Base-by-base conservation (phyloP, 1,284 basidiomycete species). In the Lentinula novae-zelandiae region DNA sequence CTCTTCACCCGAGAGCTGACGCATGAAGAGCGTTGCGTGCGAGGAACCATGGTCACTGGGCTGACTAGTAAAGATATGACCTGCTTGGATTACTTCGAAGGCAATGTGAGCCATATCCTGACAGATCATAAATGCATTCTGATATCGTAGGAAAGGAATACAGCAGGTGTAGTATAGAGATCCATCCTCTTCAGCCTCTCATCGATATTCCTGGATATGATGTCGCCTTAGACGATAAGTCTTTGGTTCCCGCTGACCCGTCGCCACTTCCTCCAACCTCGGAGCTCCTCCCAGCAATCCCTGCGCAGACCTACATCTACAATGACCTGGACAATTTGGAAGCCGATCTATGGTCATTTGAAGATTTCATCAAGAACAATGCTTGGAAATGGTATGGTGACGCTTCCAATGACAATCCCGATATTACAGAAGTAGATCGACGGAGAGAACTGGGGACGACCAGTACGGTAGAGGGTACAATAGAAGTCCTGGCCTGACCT, bases 61-160 rank as follows among this genome's bases (percentile, higher is more conserved):
- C 75, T 94, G 52, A 83, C 80, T 0, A 68, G 73, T 8, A 52
- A 68, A 15, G 92, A 95, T 66, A 75, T 94, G 1, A 67, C 67
- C 2, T 73, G 81, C 3, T 73, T 92, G 3, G 92, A 95, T 71
- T 65, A 80, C 5, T 96, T 95, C 64, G 94, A 96, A 73, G 92
- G 90, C 15, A 70, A 82, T 58, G 93, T 93, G 68, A 71, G 88
- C 20, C 5, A 27, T 36, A 27, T 38, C 33, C n/a, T 20, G 3
- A 46, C 15, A n/a, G 46, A 33, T n/a, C 36, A 9, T 15, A 5
- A 13, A 40, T 22, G 22, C 38, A 20, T 12, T 7, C 13, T 12
- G n/a, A 40, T 49, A 31, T 20, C 48, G 17, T 40, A 39, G 60
- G 57, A 58, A 59, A 40, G 68, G 69, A 3, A 58, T 58, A 58